Conservation (phyloP, 2,329 filamentous ascomycete genomes). For the Ophiostoma quercus region DNA sequence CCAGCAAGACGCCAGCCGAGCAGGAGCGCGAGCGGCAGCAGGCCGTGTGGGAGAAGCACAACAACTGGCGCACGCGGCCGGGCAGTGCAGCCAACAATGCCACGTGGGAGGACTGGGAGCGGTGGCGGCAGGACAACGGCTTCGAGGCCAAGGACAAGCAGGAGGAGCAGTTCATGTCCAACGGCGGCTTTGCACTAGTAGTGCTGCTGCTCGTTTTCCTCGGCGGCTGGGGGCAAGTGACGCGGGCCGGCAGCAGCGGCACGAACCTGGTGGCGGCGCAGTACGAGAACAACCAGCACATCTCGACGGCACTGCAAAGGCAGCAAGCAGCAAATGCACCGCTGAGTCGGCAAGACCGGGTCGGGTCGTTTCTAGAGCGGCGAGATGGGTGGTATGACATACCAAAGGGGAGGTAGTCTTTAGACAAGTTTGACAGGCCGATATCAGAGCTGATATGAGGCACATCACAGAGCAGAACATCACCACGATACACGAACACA, state of each 20-base stretch:
- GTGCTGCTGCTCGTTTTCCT: constrained; percentile 64
- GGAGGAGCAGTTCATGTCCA: constrained; percentile 64
- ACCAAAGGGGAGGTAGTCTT: not conserved
- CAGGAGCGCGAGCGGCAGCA: constrained; percentile 1
- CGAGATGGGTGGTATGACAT: constrained; percentile 48
- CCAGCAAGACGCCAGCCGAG: constrained; percentile 43
- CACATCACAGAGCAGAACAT: not conserved
- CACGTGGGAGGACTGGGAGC: constrained; percentile 98
- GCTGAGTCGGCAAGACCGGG: constrained; percentile 57
- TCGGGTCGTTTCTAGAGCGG: constrained; percentile 71
- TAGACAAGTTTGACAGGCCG: not conserved
- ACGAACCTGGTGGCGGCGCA: constrained; percentile 60
- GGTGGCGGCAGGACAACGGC: constrained; percentile 58
- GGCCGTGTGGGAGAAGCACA: constrained; percentile 32
- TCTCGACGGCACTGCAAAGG: constrained; percentile 54
- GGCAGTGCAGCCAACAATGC: constrained; percentile 62
- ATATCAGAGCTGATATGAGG: not conserved
- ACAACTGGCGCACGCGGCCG: constrained; percentile 45
- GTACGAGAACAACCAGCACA: constrained; percentile 60
- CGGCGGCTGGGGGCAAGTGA: constrained; percentile 67
- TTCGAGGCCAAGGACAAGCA: constrained; percentile 42
- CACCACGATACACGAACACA: not conserved
- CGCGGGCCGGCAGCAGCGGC: constrained; percentile 59
- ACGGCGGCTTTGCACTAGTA: constrained; percentile 70
- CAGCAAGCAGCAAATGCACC: constrained; percentile 50